phyloP scores from a whole-genome alignment of 192 early-diverging fungal genomes.

The Coemansia sp. region DNA sequence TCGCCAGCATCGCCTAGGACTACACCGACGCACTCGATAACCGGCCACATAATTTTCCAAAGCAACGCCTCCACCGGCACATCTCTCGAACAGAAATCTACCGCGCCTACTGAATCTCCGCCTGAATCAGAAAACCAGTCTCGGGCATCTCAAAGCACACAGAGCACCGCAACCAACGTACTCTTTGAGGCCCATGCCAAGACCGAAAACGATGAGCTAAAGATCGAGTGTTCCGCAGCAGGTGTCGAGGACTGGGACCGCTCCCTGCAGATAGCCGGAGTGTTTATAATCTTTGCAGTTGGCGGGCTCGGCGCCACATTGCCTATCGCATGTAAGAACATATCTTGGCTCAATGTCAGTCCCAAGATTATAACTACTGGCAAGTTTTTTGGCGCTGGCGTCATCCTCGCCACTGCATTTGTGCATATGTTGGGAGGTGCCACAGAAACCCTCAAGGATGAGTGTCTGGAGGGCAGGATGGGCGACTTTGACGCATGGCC shows the following conservation, averaged over 20 bases:
- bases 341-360: slow-evolving; percentile 32
- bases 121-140: not conserved
- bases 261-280: slow-evolving; percentile 53
- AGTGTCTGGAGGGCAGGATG: slow-evolving; percentile 58
- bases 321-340: slow-evolving; percentile 52
- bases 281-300: slow-evolving; percentile 60
- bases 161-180: not conserved
- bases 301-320: slow-evolving; percentile 57
- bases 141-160: not conserved
- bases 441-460: slow-evolving; percentile 56
- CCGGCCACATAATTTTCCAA: slow-evolving; percentile 38
- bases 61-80: slow-evolving; percentile 13
- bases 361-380: slow-evolving; percentile 40
- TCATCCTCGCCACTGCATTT: slow-evolving; percentile 74
- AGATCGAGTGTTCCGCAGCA: slow-evolving; percentile 25
- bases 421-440: slow-evolving; percentile 74
- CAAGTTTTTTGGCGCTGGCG: slow-evolving; percentile 66
- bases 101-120: not conserved
- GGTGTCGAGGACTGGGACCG: slow-evolving; percentile 51
- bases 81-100: not conserved
- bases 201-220: not conserved
- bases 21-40: slow-evolving; percentile 16
- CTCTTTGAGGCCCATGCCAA: not conserved
- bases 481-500: slow-evolving; percentile 58
- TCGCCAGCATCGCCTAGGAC: not conserved